These are phyloP conservation scores for Trichocomaceae sp. DNA, from an alignment of 2,329 filamentous ascomycete species.

Conservation along the genomic window DNA sequence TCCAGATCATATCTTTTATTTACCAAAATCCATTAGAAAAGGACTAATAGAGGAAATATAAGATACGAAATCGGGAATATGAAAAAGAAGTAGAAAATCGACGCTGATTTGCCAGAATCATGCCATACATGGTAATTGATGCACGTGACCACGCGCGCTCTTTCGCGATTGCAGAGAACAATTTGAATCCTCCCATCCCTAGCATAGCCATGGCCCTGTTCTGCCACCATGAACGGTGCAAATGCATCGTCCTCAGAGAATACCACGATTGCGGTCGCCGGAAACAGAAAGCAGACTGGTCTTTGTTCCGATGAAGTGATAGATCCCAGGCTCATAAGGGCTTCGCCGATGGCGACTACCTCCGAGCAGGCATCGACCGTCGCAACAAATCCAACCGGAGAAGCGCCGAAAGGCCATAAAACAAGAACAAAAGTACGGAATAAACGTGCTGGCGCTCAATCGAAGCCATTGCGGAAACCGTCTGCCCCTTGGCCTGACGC, in stretches of 20 bases:
- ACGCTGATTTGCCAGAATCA: background rate
- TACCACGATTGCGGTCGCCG: background rate
- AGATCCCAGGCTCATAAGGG: constrained; percentile 4
- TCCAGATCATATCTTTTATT: too few relatives aligned
- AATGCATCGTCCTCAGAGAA: background rate
- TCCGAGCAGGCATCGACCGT: background rate
- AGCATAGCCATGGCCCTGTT: background rate
- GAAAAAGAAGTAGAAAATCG: too few relatives aligned
- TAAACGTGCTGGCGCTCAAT: background rate
- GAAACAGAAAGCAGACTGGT: background rate
- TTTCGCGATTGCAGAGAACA: constrained; percentile 4
- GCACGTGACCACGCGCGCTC: constrained; percentile 11
- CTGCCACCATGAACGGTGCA: constrained; percentile 1
- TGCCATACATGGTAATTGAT: constrained; percentile 10
- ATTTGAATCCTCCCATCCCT: background rate
- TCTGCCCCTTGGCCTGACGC: constrained; percentile 64
- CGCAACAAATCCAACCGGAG: background rate
- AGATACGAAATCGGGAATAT: too few relatives aligned
- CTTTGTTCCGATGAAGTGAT: background rate
- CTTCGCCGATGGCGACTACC: background rate
- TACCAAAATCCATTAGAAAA: too few relatives aligned
- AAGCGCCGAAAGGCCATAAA: background rate
- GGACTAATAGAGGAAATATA: too few relatives aligned
- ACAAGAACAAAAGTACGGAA: background rate
- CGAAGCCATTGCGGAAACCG: constrained; percentile 17